phyloP scores from a whole-genome alignment of 202 grass and related monocot genomes.

The Bolboschoenoplectus hybrid region DNA sequence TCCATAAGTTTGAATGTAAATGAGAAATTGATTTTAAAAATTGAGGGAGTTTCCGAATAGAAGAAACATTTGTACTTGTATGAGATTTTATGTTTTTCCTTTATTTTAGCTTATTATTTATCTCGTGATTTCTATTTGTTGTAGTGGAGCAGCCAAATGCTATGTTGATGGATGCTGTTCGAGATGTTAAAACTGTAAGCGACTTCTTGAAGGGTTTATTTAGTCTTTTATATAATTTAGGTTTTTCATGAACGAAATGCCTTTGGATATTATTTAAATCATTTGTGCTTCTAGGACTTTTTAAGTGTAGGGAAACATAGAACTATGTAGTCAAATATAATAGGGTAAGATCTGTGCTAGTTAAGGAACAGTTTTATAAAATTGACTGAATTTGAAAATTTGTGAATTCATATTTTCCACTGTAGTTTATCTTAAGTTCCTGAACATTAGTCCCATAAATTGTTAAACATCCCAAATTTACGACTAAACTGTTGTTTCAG shows the following conservation, averaged over 20 bases:
- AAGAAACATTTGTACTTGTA: slow-evolving; percentile 3
- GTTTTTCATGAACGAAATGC: background rate
- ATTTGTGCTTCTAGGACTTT: slow-evolving; percentile 35
- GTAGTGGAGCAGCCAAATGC: slow-evolving; percentile 93
- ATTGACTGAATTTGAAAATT: slow-evolving; percentile 25
- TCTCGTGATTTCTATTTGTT: slow-evolving; percentile 35
- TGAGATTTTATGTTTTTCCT: background rate
- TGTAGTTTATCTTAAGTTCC: slow-evolving; percentile 31
- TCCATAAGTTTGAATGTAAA: slow-evolving; percentile 18
- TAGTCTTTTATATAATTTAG: background rate
- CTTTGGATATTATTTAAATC: background rate
- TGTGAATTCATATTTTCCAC: background rate
- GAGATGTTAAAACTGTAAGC: slow-evolving; percentile 83
- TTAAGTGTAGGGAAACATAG: background rate
- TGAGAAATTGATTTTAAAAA: background rate
- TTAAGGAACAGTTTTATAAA: background rate
- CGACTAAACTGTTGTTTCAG: slow-evolving; percentile 49
- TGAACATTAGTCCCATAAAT: background rate
- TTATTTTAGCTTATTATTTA: slow-evolving; percentile 22
- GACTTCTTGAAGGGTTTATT: background rate
- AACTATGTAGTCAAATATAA: slow-evolving; percentile 13
- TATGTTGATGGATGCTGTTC: slow-evolving; percentile 84
- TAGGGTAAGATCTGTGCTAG: background rate
- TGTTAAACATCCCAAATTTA: background rate
- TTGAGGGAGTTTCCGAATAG: background rate